These are phyloP conservation scores for Coprinopsis cinerea DNA, from an alignment of 768 basidiomycete genomes.

Conservation along the genomic window DNA sequence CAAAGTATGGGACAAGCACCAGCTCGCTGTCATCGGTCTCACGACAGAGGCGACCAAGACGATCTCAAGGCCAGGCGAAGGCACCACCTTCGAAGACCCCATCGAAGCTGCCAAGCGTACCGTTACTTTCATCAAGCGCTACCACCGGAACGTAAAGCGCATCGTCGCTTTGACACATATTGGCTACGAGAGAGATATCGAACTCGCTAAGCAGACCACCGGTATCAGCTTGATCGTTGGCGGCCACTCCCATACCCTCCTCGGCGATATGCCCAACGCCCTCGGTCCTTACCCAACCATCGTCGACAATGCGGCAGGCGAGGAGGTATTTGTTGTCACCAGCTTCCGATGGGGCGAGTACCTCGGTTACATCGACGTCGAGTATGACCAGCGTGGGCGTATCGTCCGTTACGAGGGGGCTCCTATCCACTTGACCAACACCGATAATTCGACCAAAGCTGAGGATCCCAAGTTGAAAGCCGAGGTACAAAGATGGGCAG, in stretches of 20 bases:
- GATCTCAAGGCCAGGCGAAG: slow-evolving; percentile 32
- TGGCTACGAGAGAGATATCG: slow-evolving; percentile 38
- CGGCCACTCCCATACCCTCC: slow-evolving; percentile 41
- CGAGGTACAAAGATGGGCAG: slow-evolving; percentile 33
- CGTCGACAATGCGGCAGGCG: slow-evolving; percentile 34
- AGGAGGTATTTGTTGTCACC: slow-evolving; percentile 43
- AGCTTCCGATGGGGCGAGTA: slow-evolving; percentile 43
- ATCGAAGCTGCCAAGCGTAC: slow-evolving; percentile 30
- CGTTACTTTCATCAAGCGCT: slow-evolving; percentile 28
- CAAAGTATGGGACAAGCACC: slow-evolving; percentile 24
- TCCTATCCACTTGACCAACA: slow-evolving; percentile 33
- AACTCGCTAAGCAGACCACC: slow-evolving; percentile 31
- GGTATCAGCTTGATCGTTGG: slow-evolving; percentile 37
- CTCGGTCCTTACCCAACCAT: slow-evolving; percentile 41
- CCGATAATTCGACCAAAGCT: slow-evolving; percentile 22
- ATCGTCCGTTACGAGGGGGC: slow-evolving; percentile 35
- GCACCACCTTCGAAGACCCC: slow-evolving; percentile 35
- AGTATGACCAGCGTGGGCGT: slow-evolving; percentile 32
- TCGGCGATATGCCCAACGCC: slow-evolving; percentile 31
- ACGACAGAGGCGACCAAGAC: slow-evolving; percentile 35
- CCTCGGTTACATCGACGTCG: slow-evolving; percentile 38
- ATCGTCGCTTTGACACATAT: slow-evolving; percentile 43
- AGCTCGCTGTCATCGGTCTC: slow-evolving; percentile 34
- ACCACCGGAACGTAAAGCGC: slow-evolving; percentile 27
- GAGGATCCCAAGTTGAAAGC: slow-evolving; percentile 31